Evolutionary conservation across 495 filamentous ascomycete genomes (phyloP).

Genomic region (Hypoxylon perforatum): DNA sequence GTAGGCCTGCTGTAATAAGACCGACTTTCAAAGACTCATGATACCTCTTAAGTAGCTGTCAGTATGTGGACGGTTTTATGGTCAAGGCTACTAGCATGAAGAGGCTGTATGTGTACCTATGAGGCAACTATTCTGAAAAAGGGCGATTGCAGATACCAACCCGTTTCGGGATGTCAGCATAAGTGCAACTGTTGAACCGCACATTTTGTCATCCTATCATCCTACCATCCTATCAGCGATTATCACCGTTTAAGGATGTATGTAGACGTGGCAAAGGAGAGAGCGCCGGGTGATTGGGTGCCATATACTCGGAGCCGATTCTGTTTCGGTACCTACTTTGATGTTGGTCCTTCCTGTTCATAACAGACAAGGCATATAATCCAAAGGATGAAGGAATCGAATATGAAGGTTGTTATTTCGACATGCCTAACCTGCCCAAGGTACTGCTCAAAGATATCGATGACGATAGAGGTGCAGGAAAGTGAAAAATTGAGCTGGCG

Average conservation of each 20-base stretch:
- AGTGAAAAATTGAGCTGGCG: no score
- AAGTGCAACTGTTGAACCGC: not conserved
- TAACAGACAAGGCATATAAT: not conserved
- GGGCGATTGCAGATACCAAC: slow-evolving; percentile 5
- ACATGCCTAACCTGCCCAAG: slow-evolving; percentile 1
- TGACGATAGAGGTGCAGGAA: no score
- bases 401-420: not conserved
- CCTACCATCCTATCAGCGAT: slow-evolving; percentile 1
- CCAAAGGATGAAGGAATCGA: not conserved
- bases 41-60: no score
- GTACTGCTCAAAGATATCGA: not conserved
- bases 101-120: slow-evolving; percentile 8
- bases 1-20: not conserved
- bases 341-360: not conserved
- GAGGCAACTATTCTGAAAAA: slow-evolving; percentile 1
- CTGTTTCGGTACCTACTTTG: not conserved
- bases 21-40: no score
- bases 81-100: not conserved
- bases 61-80: slow-evolving; percentile 13
- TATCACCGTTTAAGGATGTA: slow-evolving; percentile 6
- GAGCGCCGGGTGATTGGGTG: slow-evolving; percentile 36
- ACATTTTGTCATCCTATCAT: not conserved
- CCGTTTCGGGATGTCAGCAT: not conserved
- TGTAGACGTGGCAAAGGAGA: slow-evolving; percentile 23
- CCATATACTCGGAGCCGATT: slow-evolving; percentile 39